These are phyloP conservation scores for Coniella vitis DNA, from an alignment of 2,329 filamentous ascomycete species.

Conservation along the genomic window DNA sequence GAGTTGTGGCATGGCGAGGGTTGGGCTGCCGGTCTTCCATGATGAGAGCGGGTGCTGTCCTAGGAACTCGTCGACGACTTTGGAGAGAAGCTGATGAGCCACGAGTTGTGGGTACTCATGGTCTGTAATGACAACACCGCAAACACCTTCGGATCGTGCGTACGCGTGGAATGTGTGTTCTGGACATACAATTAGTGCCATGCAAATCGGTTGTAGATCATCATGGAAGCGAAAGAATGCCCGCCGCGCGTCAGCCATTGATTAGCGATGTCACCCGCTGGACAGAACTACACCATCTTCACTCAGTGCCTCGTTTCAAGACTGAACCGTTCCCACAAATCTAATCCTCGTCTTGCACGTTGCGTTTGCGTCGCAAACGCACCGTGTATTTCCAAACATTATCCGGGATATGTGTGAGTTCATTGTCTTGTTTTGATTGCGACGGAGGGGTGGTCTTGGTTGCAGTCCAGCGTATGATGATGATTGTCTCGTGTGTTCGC, in stretches of 20 bases:
- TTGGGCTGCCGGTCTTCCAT: slow-evolving; percentile 51
- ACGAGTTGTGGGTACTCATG: slow-evolving; percentile 52
- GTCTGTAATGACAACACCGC: slow-evolving; percentile 71
- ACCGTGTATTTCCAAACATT: too few relatives aligned
- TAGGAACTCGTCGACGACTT: slow-evolving; percentile 83
- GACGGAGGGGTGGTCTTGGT: too few relatives aligned
- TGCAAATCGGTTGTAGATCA: background rate
- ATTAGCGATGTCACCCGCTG: too few relatives aligned
- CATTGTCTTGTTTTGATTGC: too few relatives aligned
- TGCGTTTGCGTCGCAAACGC: too few relatives aligned
- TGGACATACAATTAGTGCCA: slow-evolving; percentile 7
- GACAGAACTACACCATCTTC: too few relatives aligned
- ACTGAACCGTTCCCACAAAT: too few relatives aligned
- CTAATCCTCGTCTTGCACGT: too few relatives aligned
- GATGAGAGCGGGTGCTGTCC: slow-evolving; percentile 63
- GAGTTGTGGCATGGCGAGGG: slow-evolving; percentile 62
- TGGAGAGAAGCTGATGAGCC: slow-evolving; percentile 50
- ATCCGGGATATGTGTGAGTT: too few relatives aligned
- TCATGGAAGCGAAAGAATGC: background rate
- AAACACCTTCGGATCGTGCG: slow-evolving; percentile 65
- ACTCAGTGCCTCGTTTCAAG: too few relatives aligned
- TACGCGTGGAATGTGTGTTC: slow-evolving; percentile 75
- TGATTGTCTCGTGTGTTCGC: too few relatives aligned
- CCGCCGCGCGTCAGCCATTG: background rate
- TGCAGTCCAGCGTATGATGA: too few relatives aligned